These are phyloP conservation scores for Cymodocea nodosa DNA, from an alignment of 116 monocot genomes.

Conservation along the genomic window DNA sequence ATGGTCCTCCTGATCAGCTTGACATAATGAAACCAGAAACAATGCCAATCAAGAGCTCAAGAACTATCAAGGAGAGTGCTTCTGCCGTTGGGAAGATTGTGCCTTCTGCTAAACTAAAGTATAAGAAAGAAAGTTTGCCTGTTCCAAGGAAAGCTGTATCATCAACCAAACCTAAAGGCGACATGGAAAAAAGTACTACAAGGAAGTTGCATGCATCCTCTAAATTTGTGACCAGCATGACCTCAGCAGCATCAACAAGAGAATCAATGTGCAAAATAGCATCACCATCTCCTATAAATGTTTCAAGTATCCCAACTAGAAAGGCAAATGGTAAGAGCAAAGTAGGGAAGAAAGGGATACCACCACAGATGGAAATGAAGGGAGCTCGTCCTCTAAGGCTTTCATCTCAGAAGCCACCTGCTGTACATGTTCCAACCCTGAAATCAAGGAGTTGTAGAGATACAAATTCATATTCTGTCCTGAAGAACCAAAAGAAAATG, in stretches of 20 bases:
- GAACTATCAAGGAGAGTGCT: constrained; percentile 9
- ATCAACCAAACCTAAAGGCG: background rate
- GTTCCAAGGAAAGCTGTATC: background rate
- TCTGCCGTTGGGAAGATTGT: constrained; percentile 11
- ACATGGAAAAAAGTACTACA: background rate
- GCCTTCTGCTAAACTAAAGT: constrained; percentile 8
- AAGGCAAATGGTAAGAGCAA: constrained; percentile 13
- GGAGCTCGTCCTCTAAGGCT: constrained; percentile 3
- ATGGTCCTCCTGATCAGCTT: background rate
- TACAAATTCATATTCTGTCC: background rate
- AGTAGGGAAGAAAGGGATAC: background rate
- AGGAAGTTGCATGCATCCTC: background rate
- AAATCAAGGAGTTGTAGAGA: constrained; percentile 3
- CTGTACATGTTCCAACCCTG: background rate
- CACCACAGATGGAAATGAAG: constrained; percentile 10
- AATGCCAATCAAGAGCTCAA: constrained; percentile 4
- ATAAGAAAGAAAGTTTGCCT: constrained; percentile 1
- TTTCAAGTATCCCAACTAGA: background rate
- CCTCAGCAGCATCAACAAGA: background rate
- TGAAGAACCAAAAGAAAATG: constrained; percentile 5
- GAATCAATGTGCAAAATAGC: too few species aligned
- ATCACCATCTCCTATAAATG: constrained; percentile 6
- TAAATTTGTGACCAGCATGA: background rate
- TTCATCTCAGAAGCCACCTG: constrained; percentile 8
- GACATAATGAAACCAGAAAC: background rate